These are phyloP conservation scores for Porogramme epimiltina DNA, from an alignment of 1,284 basidiomycete species.

Conservation along the genomic window DNA sequence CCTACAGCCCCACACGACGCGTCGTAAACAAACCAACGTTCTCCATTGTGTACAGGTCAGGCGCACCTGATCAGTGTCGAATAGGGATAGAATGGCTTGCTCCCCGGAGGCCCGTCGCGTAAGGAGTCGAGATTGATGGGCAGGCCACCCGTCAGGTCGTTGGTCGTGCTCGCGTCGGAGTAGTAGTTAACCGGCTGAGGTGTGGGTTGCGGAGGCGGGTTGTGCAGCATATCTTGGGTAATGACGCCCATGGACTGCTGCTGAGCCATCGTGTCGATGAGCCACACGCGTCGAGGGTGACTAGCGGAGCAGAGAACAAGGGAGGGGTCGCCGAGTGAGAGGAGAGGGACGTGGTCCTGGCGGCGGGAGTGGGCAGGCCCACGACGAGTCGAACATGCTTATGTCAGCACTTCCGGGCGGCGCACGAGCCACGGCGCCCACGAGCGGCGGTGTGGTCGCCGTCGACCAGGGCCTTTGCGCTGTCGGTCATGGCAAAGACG, in stretches of 20 bases:
- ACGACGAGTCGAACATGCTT: slow-evolving; percentile 30
- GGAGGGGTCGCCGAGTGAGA: slow-evolving; percentile 5
- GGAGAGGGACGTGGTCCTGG: not conserved
- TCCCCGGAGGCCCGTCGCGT: slow-evolving; percentile 79
- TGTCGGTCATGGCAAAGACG: slow-evolving; percentile 22
- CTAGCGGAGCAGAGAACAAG: slow-evolving; percentile 8
- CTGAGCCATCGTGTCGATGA: slow-evolving; percentile 33
- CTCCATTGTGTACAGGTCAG: not conserved
- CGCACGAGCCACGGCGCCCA: slow-evolving; percentile 35
- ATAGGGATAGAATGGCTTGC: slow-evolving; percentile 85
- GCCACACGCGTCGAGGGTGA: slow-evolving; percentile 9
- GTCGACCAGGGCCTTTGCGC: slow-evolving; percentile 10
- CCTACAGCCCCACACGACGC: slow-evolving; percentile 36
- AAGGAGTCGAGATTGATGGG: slow-evolving; percentile 83
- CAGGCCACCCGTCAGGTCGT: slow-evolving; percentile 76
- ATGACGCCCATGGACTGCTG: slow-evolving; percentile 43
- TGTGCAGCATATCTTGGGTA: slow-evolving; percentile 40
- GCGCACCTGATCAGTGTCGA: slow-evolving; percentile 81
- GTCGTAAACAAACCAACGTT: slow-evolving; percentile 4
- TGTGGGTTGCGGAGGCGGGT: slow-evolving; percentile 11
- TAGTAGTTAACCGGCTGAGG: slow-evolving; percentile 60
- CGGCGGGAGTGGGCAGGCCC: slow-evolving; percentile 16
- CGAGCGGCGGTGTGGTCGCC: slow-evolving; percentile 10
- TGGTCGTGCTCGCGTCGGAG: slow-evolving; percentile 45
- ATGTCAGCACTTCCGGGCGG: slow-evolving; percentile 34